Base-by-base conservation (phyloP, 1,284 basidiomycete genomes). In the Austroboletus novae-zelandiae region DNA sequence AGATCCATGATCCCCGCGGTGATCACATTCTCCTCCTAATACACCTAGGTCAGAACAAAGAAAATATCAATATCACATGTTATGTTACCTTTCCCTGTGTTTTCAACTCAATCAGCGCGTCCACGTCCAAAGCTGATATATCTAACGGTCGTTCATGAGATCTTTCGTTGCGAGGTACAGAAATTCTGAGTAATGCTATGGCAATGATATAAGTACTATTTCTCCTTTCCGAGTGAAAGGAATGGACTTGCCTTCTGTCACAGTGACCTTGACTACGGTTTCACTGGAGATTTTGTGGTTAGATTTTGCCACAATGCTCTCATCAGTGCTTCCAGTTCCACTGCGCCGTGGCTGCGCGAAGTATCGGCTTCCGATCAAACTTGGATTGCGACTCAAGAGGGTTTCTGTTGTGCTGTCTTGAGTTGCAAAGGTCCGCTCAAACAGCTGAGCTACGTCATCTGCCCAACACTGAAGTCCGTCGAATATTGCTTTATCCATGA, bases 401-500 rank as follows among this genome's bases (percentile, higher is more conserved):
- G 61, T 68, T 36, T 73, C 69, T 4, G 70, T 61, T 53, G 71
- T 58, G 36, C 58, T 59, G 55, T 60, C 67, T 56, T 51, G 43
- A 13, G 52, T 48, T 34, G 54, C 53, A 58, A 69, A 64, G 27
- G 67, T 61, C 20, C 62, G 68, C 46, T 83, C 88, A 2, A 84
- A 62, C 54, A 87, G 78, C 61, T 90, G 90, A 6, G 83, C 74
- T 20, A 86, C 67, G 63, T 95, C 93, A 62, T 98, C 94, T 9
- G 84, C 85, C 77, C 89, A 91, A 59, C 86, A 86, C 65, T 95
- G 92, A 15, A 97, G 65, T 11, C 81, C 81, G 62, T 95, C 90
- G 9, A 94, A 67, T 3, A 73, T 57, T 7, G 70, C 61, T 62
- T 93, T 93, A 5, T 80, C 76, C 45, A 94, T 60, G 45, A 80